These are phyloP conservation scores for Fusarium sacchari DNA, from an alignment of 2,329 filamentous ascomycete genomes.

Conservation along the genomic window DNA sequence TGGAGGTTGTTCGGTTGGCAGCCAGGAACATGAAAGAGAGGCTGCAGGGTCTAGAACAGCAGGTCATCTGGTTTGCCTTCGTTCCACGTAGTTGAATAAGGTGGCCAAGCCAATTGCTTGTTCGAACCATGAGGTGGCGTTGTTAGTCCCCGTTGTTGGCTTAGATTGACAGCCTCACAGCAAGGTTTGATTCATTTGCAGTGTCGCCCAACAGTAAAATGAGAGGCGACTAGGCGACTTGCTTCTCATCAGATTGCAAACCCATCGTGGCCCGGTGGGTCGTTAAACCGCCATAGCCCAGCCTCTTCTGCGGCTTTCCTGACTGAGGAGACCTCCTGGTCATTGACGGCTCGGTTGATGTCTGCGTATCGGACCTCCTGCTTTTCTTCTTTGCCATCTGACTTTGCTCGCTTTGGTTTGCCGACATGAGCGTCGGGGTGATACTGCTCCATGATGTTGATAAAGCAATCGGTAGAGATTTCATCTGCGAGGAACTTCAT, in stretches of 20 bases:
- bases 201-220: conserved; percentile 11
- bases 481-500: conserved; percentile 80
- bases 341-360: conserved; percentile 72
- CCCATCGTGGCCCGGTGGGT: conserved; percentile 64
- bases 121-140: conserved; percentile 25
- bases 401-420: conserved; percentile 61
- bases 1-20: conserved; percentile 25
- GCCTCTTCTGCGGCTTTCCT: conserved; percentile 73
- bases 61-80: conserved; percentile 6
- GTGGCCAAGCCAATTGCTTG: conserved; percentile 13
- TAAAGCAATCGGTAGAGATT: conserved; percentile 78
- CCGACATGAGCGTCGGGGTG: conserved; percentile 84
- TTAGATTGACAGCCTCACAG: conserved; percentile 20
- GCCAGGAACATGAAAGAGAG: conserved; percentile 11
- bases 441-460: conserved; percentile 93
- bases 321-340: conserved; percentile 73
- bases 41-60: conserved; percentile 12
- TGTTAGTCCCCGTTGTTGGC: conserved; percentile 25
- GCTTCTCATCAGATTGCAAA: conserved; percentile 56
- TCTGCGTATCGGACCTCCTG: conserved; percentile 74
- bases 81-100: conserved; percentile 11
- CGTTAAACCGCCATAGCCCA: conserved; percentile 83
- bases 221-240: conserved; percentile 11
- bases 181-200: conserved; percentile 2
- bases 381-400: conserved; percentile 52